Conservation (phyloP, 164 flowering plant genomes). For the Liquidambar formosana region DNA sequence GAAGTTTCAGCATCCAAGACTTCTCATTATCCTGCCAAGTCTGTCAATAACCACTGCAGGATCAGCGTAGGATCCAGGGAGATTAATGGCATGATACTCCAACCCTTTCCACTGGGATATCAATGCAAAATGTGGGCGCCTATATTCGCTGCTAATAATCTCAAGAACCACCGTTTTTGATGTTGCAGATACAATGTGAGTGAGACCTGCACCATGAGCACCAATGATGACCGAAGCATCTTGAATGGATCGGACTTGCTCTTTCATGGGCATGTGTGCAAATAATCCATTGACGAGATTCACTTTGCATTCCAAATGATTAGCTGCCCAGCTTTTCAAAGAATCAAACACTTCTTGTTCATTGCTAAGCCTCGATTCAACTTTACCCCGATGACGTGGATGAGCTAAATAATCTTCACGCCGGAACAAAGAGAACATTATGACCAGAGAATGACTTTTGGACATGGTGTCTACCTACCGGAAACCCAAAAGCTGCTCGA, state of each 20-base stretch:
- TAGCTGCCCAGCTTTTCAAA: slow-evolving; percentile 56
- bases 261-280: slow-evolving; percentile 95
- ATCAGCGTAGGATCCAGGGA: slow-evolving; percentile 65
- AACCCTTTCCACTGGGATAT: slow-evolving; percentile 90
- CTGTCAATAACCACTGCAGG: slow-evolving; percentile 53
- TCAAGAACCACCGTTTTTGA: slow-evolving; percentile 76
- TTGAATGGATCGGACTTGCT: slow-evolving; percentile 82
- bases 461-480: slow-evolving; percentile 38
- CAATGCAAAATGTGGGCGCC: slow-evolving; percentile 85
- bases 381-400: slow-evolving; percentile 87
- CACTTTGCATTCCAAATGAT: slow-evolving; percentile 46
- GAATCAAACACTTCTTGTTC: slow-evolving; percentile 87
- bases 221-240: slow-evolving; percentile 94
- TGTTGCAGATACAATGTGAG: slow-evolving; percentile 80
- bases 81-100: slow-evolving; percentile 76
- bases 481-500: slow-evolving; percentile 76
- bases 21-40: slow-evolving; percentile 55
- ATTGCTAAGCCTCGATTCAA: slow-evolving; percentile 85
- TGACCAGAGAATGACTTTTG: slow-evolving; percentile 38
- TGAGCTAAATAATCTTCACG: slow-evolving; percentile 97
- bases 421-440: slow-evolving; percentile 79
- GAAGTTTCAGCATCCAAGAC: slow-evolving; percentile 55
- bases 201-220: slow-evolving; percentile 99
- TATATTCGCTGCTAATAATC: slow-evolving; percentile 71
- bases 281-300: slow-evolving; percentile 85